Evolutionary conservation across 257 asterid species (phyloP).

Genomic region (Handroanthus guayacan): DNA sequence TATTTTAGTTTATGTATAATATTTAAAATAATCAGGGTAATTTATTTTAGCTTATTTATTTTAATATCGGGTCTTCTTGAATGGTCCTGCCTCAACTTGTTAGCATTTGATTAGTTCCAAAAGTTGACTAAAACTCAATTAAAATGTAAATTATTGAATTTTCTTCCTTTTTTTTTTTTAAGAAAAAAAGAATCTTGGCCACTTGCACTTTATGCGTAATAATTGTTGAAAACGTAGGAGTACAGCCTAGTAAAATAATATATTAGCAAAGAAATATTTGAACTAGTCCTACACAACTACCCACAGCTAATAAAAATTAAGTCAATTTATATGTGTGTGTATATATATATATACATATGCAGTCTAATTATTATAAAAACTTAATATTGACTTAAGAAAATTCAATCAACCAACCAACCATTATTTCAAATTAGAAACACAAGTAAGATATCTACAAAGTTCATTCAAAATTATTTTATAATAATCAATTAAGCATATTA

Average conservation of each 20-base stretch:
- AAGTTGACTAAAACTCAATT: constrained; percentile 16
- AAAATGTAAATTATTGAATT: background rate
- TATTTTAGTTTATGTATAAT: too few species aligned
- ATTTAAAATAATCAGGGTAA: too few species aligned
- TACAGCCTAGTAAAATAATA: constrained; percentile 23
- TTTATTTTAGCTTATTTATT: background rate
- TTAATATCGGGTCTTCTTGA: background rate
- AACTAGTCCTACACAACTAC: background rate
- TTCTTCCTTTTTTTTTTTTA: background rate
- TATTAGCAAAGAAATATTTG: background rate
- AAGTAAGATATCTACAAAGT: background rate
- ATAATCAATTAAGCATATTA: background rate
- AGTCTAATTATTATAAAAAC: background rate
- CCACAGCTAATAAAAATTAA: background rate
- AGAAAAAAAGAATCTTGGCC: background rate
- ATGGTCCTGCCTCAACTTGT: constrained; percentile 8
- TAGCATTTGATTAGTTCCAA: background rate
- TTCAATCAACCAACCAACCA: background rate
- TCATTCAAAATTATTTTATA: background rate
- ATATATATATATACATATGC: background rate
- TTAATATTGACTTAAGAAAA: background rate
- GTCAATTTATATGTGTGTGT: background rate
- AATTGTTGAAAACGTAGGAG: background rate
- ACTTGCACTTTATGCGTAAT: background rate
- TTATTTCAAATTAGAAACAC: background rate